Percentiles rank a stretch among this genome's conserved stretches.
Conservation (phyloP, 306 rosid species). For the Neltuma alba region DNA sequence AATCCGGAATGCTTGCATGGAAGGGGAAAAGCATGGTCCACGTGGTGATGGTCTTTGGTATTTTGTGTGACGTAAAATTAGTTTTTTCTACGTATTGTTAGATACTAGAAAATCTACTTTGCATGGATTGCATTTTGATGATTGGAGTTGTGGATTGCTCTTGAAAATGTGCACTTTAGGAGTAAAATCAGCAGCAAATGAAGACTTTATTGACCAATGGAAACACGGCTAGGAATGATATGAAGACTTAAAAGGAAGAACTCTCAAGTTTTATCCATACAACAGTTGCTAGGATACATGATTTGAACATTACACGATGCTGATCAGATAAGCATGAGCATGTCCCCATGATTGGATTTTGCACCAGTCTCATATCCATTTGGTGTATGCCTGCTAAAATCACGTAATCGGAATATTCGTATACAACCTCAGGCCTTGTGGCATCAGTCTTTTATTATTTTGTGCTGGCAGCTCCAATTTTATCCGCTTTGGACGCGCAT, state of each 20-base stretch:
- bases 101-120: background rate
- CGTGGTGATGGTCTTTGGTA: background rate
- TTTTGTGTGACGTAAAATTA: background rate
- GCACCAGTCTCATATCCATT: background rate
- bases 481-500: background rate
- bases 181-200: background rate
- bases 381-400: background rate
- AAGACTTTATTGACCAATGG: background rate
- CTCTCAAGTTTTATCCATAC: background rate
- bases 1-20: constrained; percentile 40
- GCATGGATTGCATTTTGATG: constrained; percentile 8
- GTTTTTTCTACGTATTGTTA: background rate
- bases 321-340: background rate
- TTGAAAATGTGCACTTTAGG: background rate
- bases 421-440: background rate
- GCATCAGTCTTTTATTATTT: background rate
- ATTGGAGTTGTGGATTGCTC: constrained; percentile 21
- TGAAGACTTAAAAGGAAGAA: background rate
- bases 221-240: background rate
- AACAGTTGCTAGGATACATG: background rate
- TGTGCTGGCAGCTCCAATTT: background rate
- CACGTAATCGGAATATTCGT: background rate
- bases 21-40: constrained; percentile 34
- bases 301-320: background rate
- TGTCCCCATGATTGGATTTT: background rate